Percentiles rank a stretch among this genome's conserved stretches.
Conservation (phyloP, 768 basidiomycete species). For the Dacryopinax spathularia region DNA sequence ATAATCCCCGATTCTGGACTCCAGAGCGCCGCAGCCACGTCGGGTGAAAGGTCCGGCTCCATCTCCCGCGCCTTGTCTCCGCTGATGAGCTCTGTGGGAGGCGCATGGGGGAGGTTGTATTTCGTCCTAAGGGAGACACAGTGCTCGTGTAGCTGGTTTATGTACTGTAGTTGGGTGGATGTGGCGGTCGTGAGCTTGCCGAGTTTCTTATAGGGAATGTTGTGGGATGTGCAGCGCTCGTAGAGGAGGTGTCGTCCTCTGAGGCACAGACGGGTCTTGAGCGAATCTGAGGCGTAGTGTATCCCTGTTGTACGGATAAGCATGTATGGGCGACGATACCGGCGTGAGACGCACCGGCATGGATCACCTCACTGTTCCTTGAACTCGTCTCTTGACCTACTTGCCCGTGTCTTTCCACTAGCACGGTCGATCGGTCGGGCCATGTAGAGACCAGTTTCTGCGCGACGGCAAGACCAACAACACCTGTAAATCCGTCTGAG, state of each 20-base stretch:
- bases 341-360: conserved; percentile 46
- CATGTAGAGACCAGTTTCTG: conserved; percentile 52
- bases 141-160: conserved; percentile 44
- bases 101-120: conserved; percentile 39
- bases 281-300: conserved; percentile 67
- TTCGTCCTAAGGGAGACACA: conserved; percentile 29
- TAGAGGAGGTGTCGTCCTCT: conserved; percentile 79
- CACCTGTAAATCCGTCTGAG: conserved; percentile 32
- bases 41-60: conserved; percentile 67
- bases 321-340: conserved; percentile 8
- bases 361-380: conserved; percentile 89
- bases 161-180: conserved; percentile 49
- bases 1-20: conserved; percentile 83
- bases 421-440: conserved; percentile 53
- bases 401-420: conserved; percentile 61
- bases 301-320: conserved; percentile 36
- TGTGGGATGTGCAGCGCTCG: conserved; percentile 45
- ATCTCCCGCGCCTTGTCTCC: conserved; percentile 53
- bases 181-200: conserved; percentile 87
- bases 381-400: conserved; percentile 85
- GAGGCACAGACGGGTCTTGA: conserved; percentile 76
- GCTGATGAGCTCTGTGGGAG: conserved; percentile 55
- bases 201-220: conserved; percentile 53
- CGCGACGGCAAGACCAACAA: conserved; percentile 76
- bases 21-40: conserved; percentile 61